A percentile compares a stretch with the other conserved stretches of the same genome.
Evolutionary conservation across 768 basidiomycete species (phyloP).

Genomic region (Mycena amicta): DNA sequence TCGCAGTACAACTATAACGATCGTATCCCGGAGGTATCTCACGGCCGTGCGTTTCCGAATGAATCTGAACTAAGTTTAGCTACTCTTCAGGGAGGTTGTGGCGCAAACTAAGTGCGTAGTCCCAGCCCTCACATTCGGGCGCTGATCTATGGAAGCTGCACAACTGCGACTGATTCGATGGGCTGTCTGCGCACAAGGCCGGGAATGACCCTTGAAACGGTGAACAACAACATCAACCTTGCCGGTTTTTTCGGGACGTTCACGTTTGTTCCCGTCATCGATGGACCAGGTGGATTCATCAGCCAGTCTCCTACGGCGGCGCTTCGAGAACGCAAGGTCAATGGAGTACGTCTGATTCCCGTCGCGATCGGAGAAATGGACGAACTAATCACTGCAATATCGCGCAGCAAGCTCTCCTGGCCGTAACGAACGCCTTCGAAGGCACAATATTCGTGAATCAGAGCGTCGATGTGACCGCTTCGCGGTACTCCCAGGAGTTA

Average conservation of each 20-base stretch:
- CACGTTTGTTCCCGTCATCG: constrained; percentile 36
- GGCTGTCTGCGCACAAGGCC: constrained; percentile 26
- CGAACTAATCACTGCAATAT: background rate
- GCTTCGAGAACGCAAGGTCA: constrained; percentile 28
- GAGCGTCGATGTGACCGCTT: constrained; percentile 9
- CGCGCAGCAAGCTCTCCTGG: constrained; percentile 24
- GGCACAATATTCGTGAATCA: constrained; percentile 32
- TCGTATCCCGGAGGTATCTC: constrained; percentile 9
- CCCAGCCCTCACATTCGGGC: background rate
- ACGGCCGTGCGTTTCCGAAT: background rate
- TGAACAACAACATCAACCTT: constrained; percentile 29
- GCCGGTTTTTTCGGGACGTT: constrained; percentile 33
- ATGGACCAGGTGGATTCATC: constrained; percentile 34
- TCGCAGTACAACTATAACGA: constrained; percentile 36
- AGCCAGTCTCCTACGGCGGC: constrained; percentile 33
- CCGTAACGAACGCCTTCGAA: constrained; percentile 32
- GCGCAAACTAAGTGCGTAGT: constrained; percentile 20
- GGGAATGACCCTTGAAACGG: constrained; percentile 21
- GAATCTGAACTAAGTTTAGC: constrained; percentile 3
- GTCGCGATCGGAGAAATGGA: no score
- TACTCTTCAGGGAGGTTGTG: constrained; percentile 23
- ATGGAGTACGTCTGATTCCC: constrained; percentile 31
- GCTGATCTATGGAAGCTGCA: constrained; percentile 22
- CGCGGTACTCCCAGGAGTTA: constrained; percentile 20
- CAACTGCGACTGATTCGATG: constrained; percentile 10